phyloP scores from a whole-genome alignment of 2,329 filamentous ascomycete genomes.

The Scedosporium minutisporum region DNA sequence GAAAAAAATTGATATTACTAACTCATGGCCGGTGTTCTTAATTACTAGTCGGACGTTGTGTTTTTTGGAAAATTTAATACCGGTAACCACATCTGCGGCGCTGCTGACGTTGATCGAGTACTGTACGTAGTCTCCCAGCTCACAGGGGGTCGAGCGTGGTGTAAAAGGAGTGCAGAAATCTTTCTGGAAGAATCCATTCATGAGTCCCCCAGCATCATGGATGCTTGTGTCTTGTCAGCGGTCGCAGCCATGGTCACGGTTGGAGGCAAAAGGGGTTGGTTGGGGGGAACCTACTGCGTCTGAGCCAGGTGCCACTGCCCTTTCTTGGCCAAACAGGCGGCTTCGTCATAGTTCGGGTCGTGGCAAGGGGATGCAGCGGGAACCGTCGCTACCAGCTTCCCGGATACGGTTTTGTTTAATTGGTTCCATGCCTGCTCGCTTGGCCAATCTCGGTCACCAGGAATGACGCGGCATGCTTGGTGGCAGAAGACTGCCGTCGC shows the following conservation, averaged over 20 bases:
- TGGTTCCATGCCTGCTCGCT: too few relatives aligned
- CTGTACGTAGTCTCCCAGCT: constrained; percentile 30
- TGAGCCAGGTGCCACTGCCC: constrained; percentile 6
- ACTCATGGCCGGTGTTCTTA: constrained; percentile 23
- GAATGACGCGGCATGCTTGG: too few relatives aligned
- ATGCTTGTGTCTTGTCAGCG: too few relatives aligned
- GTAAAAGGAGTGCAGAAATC: constrained; percentile 19
- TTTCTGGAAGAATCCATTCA: constrained; percentile 28
- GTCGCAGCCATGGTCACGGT: too few relatives aligned
- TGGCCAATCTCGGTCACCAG: too few relatives aligned
- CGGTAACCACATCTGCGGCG: constrained; percentile 19
- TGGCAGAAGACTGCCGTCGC: too few relatives aligned
- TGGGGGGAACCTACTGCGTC: background rate
- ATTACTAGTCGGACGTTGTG: constrained; percentile 26
- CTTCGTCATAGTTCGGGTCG: constrained; percentile 31
- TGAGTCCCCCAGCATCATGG: constrained; percentile 22
- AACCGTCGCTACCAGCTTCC: constrained; percentile 35
- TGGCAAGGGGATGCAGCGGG: constrained; percentile 46
- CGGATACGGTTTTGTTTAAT: background rate
- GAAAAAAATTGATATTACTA: constrained; percentile 1
- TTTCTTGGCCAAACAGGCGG: constrained; percentile 28
- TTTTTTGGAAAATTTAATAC: constrained; percentile 26
- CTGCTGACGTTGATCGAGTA: constrained; percentile 26
- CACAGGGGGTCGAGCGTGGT: constrained; percentile 26
- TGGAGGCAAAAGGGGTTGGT: too few relatives aligned